phyloP scores from a whole-genome alignment of 225 moss, liverwort and hornwort genomes.

The Bryoerythrophyllum caledonicum region DNA sequence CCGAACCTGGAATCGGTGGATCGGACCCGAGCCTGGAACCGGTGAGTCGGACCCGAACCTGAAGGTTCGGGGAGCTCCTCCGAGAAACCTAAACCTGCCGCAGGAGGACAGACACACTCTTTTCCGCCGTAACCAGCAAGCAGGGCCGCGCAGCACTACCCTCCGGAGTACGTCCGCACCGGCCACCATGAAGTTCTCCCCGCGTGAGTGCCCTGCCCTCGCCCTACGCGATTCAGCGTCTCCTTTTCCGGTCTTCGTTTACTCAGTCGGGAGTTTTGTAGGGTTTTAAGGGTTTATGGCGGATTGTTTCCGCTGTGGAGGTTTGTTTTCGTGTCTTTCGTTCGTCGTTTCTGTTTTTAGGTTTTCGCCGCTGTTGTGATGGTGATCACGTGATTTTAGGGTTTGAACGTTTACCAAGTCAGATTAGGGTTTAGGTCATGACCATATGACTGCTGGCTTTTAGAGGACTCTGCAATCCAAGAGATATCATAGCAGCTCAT shows the following conservation, averaged over 20 bases:
- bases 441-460: background rate
- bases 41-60: background rate
- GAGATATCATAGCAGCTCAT: background rate
- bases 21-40: accelerated
- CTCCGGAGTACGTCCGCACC: background rate
- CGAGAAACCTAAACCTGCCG: conserved; percentile 44
- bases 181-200: conserved; percentile 50
- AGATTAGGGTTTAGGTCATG: background rate
- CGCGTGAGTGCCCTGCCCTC: conserved; percentile 23
- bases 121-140: conserved; percentile 21
- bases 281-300: background rate
- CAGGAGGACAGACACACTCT: background rate
- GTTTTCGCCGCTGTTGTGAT: background rate
- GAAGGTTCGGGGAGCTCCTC: conserved; percentile 14
- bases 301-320: background rate
- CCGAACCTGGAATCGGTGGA: background rate
- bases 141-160: background rate
- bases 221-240: background rate
- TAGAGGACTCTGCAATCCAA: background rate
- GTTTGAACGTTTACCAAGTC: background rate
- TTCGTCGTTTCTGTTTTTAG: background rate
- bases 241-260: background rate
- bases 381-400: background rate
- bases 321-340: background rate
- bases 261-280: background rate